phyloP scores from a whole-genome alignment of 129 eudicot genomes.

The Helichrysum umbraculigerum region DNA sequence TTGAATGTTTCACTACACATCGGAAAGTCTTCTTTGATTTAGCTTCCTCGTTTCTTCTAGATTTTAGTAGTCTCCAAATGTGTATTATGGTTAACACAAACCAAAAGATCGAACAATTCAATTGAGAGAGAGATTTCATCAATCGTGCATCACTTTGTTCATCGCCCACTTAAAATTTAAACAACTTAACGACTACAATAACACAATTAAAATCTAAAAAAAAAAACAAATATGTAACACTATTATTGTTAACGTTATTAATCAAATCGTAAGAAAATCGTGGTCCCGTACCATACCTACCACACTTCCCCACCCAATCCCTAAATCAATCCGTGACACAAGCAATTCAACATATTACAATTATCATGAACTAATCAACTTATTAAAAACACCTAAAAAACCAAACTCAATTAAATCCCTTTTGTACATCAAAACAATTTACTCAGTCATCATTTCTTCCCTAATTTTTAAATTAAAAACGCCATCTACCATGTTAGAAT shows the following conservation, averaged over 20 bases:
- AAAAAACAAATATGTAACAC: too few relatives aligned
- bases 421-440: neutral
- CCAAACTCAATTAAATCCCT: neutral
- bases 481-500: constrained; percentile 12
- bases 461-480: neutral
- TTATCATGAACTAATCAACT: constrained; percentile 17
- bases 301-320: constrained; percentile 30
- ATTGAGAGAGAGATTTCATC: too few relatives aligned
- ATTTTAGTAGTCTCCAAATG: too few relatives aligned
- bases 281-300: constrained; percentile 23
- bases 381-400: neutral
- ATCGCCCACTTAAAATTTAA: too few relatives aligned
- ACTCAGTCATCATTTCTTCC: constrained; percentile 16
- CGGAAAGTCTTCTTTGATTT: too few relatives aligned
- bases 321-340: constrained; percentile 20
- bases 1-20: too few relatives aligned
- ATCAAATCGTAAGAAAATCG: constrained; percentile 11
- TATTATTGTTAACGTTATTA: constrained; percentile 12
- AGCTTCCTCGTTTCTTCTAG: too few relatives aligned
- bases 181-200: too few relatives aligned
- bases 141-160: too few relatives aligned
- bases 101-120: too few relatives aligned
- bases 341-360: constrained; percentile 11
- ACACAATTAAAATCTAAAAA: too few relatives aligned
- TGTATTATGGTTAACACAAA: too few relatives aligned